A percentile compares a stretch with the other conserved stretches of the same genome.
These are phyloP conservation scores for Fraxinus ornus DNA, from an alignment of 305 asterid genomes.

Conservation along the genomic window DNA sequence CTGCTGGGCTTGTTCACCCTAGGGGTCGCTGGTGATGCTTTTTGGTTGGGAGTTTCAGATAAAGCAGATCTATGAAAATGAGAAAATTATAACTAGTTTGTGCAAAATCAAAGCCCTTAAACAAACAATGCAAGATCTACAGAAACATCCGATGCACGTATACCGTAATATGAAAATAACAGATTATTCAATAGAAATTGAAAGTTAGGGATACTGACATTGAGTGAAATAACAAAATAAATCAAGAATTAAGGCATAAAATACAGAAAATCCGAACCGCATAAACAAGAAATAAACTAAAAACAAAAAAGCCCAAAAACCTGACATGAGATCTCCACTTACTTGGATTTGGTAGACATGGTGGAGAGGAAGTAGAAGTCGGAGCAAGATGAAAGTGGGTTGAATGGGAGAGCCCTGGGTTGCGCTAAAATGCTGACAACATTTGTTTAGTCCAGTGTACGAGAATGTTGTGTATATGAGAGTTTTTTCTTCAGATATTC, in stretches of 20 bases:
- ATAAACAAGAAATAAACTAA: not conserved
- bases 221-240: not conserved
- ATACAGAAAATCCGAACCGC: slow-evolving; percentile 23
- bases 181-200: not conserved
- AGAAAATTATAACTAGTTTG: slow-evolving; percentile 19
- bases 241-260: slow-evolving; percentile 4
- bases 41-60: slow-evolving; percentile 64
- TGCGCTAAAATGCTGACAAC: slow-evolving; percentile 35
- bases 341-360: slow-evolving; percentile 89
- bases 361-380: slow-evolving; percentile 20
- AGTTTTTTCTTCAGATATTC: not conserved
- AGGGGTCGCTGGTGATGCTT: slow-evolving; percentile 61
- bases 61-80: slow-evolving; percentile 56
- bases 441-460: slow-evolving; percentile 17
- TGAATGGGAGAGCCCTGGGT: not conserved
- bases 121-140: slow-evolving; percentile 27
- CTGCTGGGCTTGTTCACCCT: slow-evolving; percentile 52
- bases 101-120: slow-evolving; percentile 19
- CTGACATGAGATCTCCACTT: slow-evolving; percentile 63
- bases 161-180: slow-evolving; percentile 9
- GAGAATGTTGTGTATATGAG: not conserved
- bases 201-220: not conserved
- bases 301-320: slow-evolving; percentile 22
- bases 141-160: slow-evolving; percentile 11
- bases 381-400: slow-evolving; percentile 4